Percentiles rank a stretch among this genome's conserved stretches.
phyloP scores from a whole-genome alignment of 306 rosid species.

The Psophocarpus tetragonolobus region DNA sequence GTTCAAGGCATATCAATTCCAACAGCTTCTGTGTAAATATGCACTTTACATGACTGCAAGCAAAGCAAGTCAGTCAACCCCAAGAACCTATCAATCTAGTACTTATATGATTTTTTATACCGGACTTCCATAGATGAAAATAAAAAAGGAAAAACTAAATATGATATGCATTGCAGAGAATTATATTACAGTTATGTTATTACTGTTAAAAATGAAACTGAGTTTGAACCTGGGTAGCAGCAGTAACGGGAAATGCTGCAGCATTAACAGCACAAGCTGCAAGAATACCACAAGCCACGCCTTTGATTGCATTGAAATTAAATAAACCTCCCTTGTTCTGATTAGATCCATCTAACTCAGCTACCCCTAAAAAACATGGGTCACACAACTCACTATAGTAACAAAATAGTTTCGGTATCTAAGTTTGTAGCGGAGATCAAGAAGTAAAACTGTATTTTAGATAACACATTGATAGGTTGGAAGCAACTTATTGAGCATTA shows the following conservation, averaged over 20 bases:
- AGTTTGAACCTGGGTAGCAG: constrained; percentile 70
- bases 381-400: neutral
- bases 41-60: neutral
- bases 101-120: neutral
- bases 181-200: neutral
- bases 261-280: constrained; percentile 70
- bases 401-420: neutral
- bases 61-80: neutral
- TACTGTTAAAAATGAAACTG: neutral
- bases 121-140: constrained; percentile 1
- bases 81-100: neutral
- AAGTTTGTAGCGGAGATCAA: neutral
- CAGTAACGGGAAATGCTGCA: constrained; percentile 77
- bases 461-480: neutral
- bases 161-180: neutral
- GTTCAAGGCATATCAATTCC: neutral
- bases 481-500: neutral
- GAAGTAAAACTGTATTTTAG: neutral
- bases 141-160: neutral
- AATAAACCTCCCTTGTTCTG: constrained; percentile 40
- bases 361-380: constrained; percentile 34
- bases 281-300: constrained; percentile 77
- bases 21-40: neutral
- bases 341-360: constrained; percentile 47
- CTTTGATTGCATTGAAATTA: constrained; percentile 47